Evolutionary conservation across 768 basidiomycete genomes (phyloP).

Genomic region (Pleurotus eryngii): DNA sequence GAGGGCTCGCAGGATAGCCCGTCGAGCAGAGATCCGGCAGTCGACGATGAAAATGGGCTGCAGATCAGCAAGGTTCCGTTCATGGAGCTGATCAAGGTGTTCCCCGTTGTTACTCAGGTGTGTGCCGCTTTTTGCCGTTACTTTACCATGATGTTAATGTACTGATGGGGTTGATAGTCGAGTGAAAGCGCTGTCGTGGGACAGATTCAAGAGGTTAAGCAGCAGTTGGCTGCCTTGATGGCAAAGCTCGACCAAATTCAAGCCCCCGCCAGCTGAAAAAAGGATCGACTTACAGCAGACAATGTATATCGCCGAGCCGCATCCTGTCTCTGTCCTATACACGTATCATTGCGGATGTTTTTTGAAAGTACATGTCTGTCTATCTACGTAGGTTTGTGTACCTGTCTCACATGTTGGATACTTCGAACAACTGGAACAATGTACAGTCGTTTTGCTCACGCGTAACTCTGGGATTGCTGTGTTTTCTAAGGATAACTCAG

Average conservation of each 20-base stretch:
- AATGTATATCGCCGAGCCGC: too few species aligned
- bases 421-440: constrained; percentile 81
- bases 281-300: too few species aligned
- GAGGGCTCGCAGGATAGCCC: constrained; percentile 57
- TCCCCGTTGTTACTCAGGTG: constrained; percentile 74
- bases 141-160: constrained; percentile 1
- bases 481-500: constrained; percentile 11
- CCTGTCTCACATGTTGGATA: constrained; percentile 81
- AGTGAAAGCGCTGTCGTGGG: constrained; percentile 63
- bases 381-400: constrained; percentile 60
- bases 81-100: constrained; percentile 60
- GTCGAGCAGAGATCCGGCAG: constrained; percentile 53
- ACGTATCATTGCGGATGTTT: neutral
- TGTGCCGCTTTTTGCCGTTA: constrained; percentile 18
- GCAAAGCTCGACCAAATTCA: constrained; percentile 30
- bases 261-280: neutral
- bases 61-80: constrained; percentile 72
- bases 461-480: constrained; percentile 41
- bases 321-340: neutral
- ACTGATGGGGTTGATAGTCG: constrained; percentile 43
- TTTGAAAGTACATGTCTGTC: constrained; percentile 23
- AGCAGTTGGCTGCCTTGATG: constrained; percentile 34
- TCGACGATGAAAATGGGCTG: constrained; percentile 52
- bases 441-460: constrained; percentile 52
- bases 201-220: constrained; percentile 59